Percentiles rank a stretch among this genome's conserved stretches.
Conservation (phyloP, 108 stramenopile genomes). For the Conticribra guillardii region DNA sequence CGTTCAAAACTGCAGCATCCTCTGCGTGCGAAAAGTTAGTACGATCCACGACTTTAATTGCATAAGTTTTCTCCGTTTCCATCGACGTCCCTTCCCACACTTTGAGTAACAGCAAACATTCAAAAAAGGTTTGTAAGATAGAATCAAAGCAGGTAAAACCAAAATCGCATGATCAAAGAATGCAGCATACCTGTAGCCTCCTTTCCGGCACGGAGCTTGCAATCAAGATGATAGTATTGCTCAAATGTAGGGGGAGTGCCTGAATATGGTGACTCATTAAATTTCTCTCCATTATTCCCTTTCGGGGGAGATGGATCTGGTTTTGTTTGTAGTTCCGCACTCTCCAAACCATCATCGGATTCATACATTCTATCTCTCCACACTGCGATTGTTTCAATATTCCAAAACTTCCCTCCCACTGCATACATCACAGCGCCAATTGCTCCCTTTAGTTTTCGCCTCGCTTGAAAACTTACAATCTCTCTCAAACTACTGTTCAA, state of each 20-base stretch:
- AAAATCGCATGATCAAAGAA: too few species aligned
- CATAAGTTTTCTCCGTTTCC: constrained; percentile 41
- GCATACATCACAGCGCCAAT: constrained; percentile 52
- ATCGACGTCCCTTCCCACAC: constrained; percentile 55
- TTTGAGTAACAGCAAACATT: too few species aligned
- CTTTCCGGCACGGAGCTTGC: constrained; percentile 60
- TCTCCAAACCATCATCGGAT: neutral
- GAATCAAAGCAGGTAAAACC: too few species aligned
- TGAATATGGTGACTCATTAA: constrained; percentile 4
- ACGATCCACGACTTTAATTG: constrained; percentile 74
- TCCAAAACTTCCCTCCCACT: constrained; percentile 51
- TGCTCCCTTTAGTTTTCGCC: constrained; percentile 69
- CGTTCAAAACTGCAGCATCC: constrained; percentile 71
- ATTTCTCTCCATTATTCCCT: neutral
- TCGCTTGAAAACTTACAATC: constrained; percentile 79
- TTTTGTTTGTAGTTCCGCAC: too few species aligned
- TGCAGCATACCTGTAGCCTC: constrained; percentile 46
- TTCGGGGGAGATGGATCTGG: neutral
- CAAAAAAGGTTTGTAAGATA: too few species aligned
- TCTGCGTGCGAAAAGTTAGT: constrained; percentile 41
- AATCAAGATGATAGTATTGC: constrained; percentile 58
- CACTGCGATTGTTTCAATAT: constrained; percentile 43
- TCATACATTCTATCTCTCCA: constrained; percentile 44
- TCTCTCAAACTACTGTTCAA: constrained; percentile 61
- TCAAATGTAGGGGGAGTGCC: constrained; percentile 41